These are phyloP conservation scores for Plasmodium gallinaceum DNA, from an alignment of 169 alveolate genomes.

Conservation along the genomic window DNA sequence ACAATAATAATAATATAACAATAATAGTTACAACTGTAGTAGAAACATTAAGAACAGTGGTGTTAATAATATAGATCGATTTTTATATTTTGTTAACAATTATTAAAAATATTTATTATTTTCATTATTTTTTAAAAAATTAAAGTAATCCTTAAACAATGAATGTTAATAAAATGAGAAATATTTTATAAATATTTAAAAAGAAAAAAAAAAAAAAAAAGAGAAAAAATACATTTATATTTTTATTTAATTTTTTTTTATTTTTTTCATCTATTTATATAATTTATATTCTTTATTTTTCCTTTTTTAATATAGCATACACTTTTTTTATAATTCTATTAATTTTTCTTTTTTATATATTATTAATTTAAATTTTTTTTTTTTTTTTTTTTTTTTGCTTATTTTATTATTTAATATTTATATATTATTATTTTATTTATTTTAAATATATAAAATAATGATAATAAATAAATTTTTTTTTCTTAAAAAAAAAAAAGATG, in stretches of 20 bases:
- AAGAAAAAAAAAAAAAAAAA: not conserved
- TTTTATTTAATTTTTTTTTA: slow-evolving; percentile 10
- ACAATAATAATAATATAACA: no score
- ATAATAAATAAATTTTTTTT: slow-evolving; percentile 5
- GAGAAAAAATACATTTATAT: slow-evolving; percentile 3
- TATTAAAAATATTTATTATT: no score
- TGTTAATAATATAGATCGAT: no score
- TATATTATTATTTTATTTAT: slow-evolving; percentile 9
- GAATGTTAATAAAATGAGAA: no score
- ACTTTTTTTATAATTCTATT: not conserved
- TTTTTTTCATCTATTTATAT: not conserved
- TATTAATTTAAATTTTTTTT: not conserved
- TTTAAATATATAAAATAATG: slow-evolving; percentile 14
- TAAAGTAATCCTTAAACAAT: no score
- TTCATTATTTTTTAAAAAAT: no score
- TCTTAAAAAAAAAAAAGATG: not conserved
- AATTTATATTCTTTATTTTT: slow-evolving; percentile 3
- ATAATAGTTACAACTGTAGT: no score
- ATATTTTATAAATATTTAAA: not conserved
- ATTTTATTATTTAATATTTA: not conserved
- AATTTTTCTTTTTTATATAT: not conserved
- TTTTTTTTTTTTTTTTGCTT: not conserved
- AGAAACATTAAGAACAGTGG: no score
- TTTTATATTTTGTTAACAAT: no score
- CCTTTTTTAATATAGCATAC: not conserved